Percentiles rank a stretch among this genome's conserved stretches.
phyloP scores from a whole-genome alignment of 2,329 filamentous ascomycete species.

The Xylariaceae sp. region DNA sequence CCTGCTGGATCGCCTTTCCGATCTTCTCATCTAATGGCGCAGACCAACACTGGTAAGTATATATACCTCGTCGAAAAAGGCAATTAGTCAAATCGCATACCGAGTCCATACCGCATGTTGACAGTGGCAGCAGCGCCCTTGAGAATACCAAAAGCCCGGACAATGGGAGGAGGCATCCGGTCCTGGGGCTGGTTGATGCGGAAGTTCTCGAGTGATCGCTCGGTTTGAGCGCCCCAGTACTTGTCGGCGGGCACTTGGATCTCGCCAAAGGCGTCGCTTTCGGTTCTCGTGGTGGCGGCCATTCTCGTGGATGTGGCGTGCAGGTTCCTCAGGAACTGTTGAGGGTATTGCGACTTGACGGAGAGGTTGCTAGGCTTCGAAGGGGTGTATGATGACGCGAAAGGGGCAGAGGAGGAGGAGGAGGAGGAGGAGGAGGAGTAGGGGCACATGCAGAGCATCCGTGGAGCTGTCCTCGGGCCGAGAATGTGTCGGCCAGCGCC shows the following conservation, averaged over 20 bases:
- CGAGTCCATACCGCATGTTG: constrained; percentile 91
- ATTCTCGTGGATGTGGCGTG: constrained; percentile 45
- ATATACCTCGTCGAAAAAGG: constrained; percentile 10
- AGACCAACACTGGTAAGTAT: constrained; percentile 26
- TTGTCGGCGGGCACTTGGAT: constrained; percentile 85
- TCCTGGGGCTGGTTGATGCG: constrained; percentile 99
- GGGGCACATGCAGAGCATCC: constrained; percentile 34
- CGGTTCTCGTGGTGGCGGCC: constrained; percentile 62
- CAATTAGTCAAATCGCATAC: constrained; percentile 38
- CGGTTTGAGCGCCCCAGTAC: constrained; percentile 98
- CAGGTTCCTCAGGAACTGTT: constrained; percentile 34
- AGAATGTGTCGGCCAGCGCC: constrained; percentile 30
- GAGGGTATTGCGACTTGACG: constrained; percentile 22
- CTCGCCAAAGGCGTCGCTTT: constrained; percentile 97
- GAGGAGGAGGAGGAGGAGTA: constrained; percentile 21
- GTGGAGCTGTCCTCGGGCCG: constrained; percentile 33
- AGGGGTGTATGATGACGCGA: constrained; percentile 19
- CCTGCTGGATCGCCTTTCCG: constrained; percentile 89
- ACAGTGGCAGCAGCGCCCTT: constrained; percentile 95
- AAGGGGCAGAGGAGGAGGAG: constrained; percentile 14
- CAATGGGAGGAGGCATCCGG: constrained; percentile 89
- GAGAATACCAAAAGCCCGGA: constrained; percentile 91
- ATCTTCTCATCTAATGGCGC: constrained; percentile 68
- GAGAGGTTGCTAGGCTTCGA: constrained; percentile 18
- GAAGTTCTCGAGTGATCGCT: constrained; percentile 96